These are phyloP conservation scores for Musa troglodytarum DNA, from an alignment of 176 grass and related monocot species.

Conservation along the genomic window DNA sequence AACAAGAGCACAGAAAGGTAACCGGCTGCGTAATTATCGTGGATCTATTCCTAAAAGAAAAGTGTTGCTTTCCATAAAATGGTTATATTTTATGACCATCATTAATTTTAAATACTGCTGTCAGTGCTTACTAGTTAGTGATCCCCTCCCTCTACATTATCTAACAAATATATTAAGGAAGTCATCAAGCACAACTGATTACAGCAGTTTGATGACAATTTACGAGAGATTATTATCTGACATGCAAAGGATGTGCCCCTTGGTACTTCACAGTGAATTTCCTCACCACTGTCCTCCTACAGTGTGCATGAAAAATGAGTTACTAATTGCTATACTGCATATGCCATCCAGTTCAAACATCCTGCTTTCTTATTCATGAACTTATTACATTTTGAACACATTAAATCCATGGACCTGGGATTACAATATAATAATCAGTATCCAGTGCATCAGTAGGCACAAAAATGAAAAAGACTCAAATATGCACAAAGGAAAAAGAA, in stretches of 20 bases:
- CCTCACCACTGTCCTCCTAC: neutral
- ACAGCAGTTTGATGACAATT: too few species aligned
- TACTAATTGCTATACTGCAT: too few species aligned
- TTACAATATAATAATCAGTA: neutral
- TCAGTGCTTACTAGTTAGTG: neutral
- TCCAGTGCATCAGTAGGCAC: neutral
- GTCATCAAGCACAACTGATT: neutral
- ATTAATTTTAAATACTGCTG: neutral
- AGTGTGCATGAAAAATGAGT: neutral
- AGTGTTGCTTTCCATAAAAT: neutral
- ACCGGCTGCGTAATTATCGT: neutral
- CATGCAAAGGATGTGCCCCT: neutral
- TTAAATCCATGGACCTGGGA: too few species aligned
- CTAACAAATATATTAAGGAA: neutral
- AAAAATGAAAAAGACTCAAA: neutral
- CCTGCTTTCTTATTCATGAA: too few species aligned
- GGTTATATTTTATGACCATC: neutral
- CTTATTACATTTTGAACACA: too few species aligned
- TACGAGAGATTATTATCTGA: neutral
- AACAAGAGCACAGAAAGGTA: neutral
- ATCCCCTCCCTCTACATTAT: neutral
- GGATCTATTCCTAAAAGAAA: neutral
- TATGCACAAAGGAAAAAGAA: neutral
- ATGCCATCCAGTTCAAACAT: too few species aligned
- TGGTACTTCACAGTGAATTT: neutral